A percentile compares a stretch with the other conserved stretches of the same genome.
These are phyloP conservation scores for Thielaviopsis euricoi DNA, from an alignment of 2,329 filamentous ascomycete species.

Conservation along the genomic window DNA sequence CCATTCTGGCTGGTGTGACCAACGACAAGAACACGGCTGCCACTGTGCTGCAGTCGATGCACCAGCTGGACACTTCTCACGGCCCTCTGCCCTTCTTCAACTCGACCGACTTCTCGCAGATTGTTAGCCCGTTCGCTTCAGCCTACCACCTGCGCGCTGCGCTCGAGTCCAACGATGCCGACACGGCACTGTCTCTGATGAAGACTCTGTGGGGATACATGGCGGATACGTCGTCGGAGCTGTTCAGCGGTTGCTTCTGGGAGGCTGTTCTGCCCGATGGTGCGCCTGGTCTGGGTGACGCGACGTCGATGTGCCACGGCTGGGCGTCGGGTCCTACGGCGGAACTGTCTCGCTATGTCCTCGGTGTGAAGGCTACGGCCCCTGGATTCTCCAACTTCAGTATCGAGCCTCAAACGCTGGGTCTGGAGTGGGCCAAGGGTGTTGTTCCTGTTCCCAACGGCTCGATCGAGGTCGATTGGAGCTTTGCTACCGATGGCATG, in stretches of 20 bases:
- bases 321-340: background rate
- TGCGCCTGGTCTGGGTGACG: background rate
- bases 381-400: background rate
- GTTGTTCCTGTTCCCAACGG: background rate
- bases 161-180: background rate
- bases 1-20: constrained; percentile 18
- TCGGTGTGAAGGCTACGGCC: background rate
- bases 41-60: constrained; percentile 14
- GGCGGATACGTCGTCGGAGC: background rate
- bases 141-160: background rate
- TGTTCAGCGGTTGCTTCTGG: background rate
- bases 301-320: background rate
- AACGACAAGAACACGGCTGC: constrained; percentile 9
- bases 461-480: background rate
- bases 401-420: background rate
- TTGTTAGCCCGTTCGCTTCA: background rate
- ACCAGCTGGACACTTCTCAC: constrained; percentile 8
- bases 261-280: background rate
- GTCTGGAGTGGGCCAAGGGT: background rate
- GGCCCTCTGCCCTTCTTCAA: constrained; percentile 15
- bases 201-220: background rate
- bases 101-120: background rate
- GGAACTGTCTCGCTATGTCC: background rate
- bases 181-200: background rate
- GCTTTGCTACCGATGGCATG: background rate